Conservation (phyloP, 441 rosid species). For the Bocquillonia castaneifolia region DNA sequence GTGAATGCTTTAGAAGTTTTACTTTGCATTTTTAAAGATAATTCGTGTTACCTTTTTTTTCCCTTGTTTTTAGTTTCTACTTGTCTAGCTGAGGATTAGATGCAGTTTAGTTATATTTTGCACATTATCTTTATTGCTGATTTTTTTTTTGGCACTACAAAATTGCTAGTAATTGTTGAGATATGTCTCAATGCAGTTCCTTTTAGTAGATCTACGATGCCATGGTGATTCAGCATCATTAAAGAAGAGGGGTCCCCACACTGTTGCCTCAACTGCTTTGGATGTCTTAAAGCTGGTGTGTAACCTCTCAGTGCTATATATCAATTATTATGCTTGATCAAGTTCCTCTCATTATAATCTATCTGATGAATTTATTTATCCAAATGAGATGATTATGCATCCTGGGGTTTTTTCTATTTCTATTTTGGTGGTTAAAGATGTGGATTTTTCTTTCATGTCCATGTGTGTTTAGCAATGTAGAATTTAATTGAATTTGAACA, state of each 20-base stretch:
- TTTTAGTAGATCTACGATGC: constrained; percentile 83
- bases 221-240: constrained; percentile 88
- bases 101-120: not conserved
- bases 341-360: not conserved
- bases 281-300: constrained; percentile 85
- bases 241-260: constrained; percentile 66
- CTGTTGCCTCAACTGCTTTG: constrained; percentile 78
- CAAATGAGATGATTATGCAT: not conserved
- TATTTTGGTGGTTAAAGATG: not conserved
- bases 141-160: not conserved
- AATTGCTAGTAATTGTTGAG: constrained; percentile 5
- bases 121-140: not conserved
- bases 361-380: not conserved
- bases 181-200: constrained; percentile 49
- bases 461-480: not conserved
- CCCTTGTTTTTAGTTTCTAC: not conserved
- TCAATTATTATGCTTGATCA: constrained; percentile 16
- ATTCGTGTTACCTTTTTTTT: not conserved
- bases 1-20: not conserved
- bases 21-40: not conserved
- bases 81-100: not conserved
- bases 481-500: not conserved
- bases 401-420: not conserved
- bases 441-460: not conserved
- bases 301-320: constrained; percentile 14